These are phyloP conservation scores for Purshia tridentata DNA, from an alignment of 306 rosid genomes.

Conservation along the genomic window DNA sequence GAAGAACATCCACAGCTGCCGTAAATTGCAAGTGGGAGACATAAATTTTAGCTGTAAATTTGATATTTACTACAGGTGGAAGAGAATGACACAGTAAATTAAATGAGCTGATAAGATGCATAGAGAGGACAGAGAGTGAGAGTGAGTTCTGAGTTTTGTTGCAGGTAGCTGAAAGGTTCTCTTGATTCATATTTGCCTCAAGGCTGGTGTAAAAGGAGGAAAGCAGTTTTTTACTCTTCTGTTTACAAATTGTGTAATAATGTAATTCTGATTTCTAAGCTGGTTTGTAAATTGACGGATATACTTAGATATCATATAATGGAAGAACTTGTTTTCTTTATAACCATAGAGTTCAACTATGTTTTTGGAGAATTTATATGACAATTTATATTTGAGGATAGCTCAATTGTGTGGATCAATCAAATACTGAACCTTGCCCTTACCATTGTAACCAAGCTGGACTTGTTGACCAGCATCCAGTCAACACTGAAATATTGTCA, in stretches of 20 bases:
- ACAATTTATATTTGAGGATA: too few relatives aligned
- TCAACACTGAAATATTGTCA: too few relatives aligned
- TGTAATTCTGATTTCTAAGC: neutral
- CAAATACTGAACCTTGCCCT: too few relatives aligned
- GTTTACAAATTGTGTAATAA: neutral
- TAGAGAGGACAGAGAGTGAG: neutral
- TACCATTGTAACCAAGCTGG: too few relatives aligned
- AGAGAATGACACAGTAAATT: conserved; percentile 18
- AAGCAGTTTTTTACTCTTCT: neutral
- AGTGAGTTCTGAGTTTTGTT: conserved; percentile 1
- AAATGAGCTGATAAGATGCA: neutral
- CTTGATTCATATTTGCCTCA: neutral
- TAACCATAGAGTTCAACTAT: too few relatives aligned
- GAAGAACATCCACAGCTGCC: conserved; percentile 16
- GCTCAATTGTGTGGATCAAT: too few relatives aligned
- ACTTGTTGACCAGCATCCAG: too few relatives aligned
- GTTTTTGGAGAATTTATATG: too few relatives aligned
- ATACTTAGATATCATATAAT: neutral
- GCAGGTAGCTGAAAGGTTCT: neutral
- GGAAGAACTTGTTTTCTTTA: neutral
- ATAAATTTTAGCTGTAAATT: conserved; percentile 18
- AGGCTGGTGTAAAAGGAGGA: neutral
- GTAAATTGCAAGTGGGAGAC: neutral
- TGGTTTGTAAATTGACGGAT: conserved; percentile 10
- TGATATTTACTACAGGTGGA: conserved; percentile 13